A percentile compares a stretch with the other conserved stretches of the same genome.
Evolutionary conservation across 1,284 basidiomycete species (phyloP).

Genomic region (Pholiota adiposa): DNA sequence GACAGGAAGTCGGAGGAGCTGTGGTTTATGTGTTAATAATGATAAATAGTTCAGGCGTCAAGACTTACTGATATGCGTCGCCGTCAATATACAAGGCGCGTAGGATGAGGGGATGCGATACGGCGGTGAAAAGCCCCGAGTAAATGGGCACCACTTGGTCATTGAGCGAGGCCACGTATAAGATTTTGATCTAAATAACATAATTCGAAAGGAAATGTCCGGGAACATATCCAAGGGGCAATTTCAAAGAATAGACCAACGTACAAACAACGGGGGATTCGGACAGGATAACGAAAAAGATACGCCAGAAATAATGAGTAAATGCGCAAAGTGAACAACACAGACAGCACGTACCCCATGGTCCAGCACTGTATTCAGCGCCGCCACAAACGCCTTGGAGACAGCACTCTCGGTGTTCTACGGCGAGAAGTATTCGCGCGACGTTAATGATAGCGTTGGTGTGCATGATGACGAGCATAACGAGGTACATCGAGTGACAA

Average conservation of each 20-base stretch:
- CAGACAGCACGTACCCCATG: conserved; percentile 58
- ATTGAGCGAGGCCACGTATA: conserved; percentile 92
- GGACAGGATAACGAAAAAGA: too few species aligned
- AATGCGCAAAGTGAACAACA: not conserved
- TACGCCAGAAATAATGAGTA: not conserved
- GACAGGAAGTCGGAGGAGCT: conserved; percentile 92
- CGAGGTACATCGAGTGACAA: not conserved
- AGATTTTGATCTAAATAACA: conserved; percentile 89
- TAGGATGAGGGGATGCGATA: conserved; percentile 88
- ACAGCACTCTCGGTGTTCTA: conserved; percentile 77
- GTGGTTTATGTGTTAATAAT: too few species aligned
- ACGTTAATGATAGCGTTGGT: not conserved
- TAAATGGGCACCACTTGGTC: conserved; percentile 97
- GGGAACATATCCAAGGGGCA: too few species aligned
- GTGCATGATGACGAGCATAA: not conserved
- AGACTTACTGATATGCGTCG: conserved; percentile 85
- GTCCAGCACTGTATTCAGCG: conserved; percentile 76
- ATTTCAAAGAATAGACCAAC: too few species aligned
- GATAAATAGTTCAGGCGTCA: too few species aligned
- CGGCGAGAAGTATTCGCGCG: too few species aligned
- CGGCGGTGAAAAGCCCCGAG: conserved; percentile 88
- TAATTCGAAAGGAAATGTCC: too few species aligned
- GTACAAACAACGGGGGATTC: too few species aligned
- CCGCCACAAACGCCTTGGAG: conserved; percentile 77
- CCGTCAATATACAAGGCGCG: conserved; percentile 95